A percentile compares a stretch with the other conserved stretches of the same genome.
Evolutionary conservation across 495 filamentous ascomycete species (phyloP).

Genomic region (Xylaria sp.): DNA sequence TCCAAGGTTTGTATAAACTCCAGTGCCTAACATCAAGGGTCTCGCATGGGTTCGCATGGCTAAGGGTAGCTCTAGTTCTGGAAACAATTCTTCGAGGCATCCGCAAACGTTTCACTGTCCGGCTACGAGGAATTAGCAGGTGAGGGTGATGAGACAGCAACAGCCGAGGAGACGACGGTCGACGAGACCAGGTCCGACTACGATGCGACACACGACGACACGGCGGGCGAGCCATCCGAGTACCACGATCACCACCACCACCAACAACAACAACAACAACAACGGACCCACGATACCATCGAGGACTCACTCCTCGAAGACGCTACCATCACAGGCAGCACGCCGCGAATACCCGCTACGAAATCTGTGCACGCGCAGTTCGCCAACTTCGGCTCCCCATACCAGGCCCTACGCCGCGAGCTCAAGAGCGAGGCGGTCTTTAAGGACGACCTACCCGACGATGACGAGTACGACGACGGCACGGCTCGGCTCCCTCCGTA

Average conservation of each 20-base stretch:
- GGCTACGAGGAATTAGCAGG: conserved; percentile 84
- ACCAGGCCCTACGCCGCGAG: conserved; percentile 69
- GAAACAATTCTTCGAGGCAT: conserved; percentile 99
- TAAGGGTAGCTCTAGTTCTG: conserved; percentile 74
- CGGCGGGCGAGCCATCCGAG: conserved; percentile 41
- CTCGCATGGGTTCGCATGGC: conserved; percentile 1
- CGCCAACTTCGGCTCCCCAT: conserved; percentile 70
- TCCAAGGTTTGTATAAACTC: conserved; percentile 72
- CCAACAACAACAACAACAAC: too few relatives aligned
- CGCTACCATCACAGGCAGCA: conserved; percentile 59
- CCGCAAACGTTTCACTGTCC: conserved; percentile 95
- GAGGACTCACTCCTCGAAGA: conserved; percentile 63
- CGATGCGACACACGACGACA: conserved; percentile 46
- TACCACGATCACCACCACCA: conserved; percentile 43
- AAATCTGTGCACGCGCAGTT: conserved; percentile 56
- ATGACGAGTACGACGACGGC: conserved; percentile 42
- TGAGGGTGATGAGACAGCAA: conserved; percentile 57
- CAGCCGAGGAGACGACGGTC: conserved; percentile 43
- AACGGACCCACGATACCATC: conserved; percentile 44
- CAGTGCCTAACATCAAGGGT: background rate
- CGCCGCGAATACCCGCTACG: conserved; percentile 56
- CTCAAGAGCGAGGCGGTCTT: conserved; percentile 49
- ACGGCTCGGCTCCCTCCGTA: conserved; percentile 50
- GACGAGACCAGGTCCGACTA: conserved; percentile 54
- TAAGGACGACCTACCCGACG: conserved; percentile 38